A percentile compares a stretch with the other conserved stretches of the same genome.
These are phyloP conservation scores for Parafenestella ontariensis DNA, from an alignment of 2,329 filamentous ascomycete species.

Conservation along the genomic window DNA sequence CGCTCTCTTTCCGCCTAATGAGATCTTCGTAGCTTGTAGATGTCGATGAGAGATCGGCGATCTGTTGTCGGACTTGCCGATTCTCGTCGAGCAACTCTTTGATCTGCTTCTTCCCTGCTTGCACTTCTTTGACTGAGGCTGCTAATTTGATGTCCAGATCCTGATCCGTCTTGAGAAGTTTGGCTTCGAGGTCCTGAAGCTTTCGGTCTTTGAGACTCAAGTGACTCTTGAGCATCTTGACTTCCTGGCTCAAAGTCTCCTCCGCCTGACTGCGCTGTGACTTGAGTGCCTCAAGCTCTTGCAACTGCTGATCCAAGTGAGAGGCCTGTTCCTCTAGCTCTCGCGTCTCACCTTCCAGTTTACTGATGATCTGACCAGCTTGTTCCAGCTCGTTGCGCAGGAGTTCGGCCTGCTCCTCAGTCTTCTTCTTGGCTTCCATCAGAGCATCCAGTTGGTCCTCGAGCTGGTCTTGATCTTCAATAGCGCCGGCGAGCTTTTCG, in stretches of 20 bases:
- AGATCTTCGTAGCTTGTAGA: slow-evolving; percentile 96
- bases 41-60: slow-evolving; percentile 85
- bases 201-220: slow-evolving; percentile 89
- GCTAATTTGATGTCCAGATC: slow-evolving; percentile 87
- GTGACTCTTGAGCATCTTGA: slow-evolving; percentile 91
- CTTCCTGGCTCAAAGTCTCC: slow-evolving; percentile 77
- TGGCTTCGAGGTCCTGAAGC: slow-evolving; percentile 82
- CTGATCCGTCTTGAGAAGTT: slow-evolving; percentile 83
- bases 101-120: slow-evolving; percentile 74
- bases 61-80: slow-evolving; percentile 79
- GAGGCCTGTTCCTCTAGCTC: slow-evolving; percentile 71
- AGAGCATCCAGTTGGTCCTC: slow-evolving; percentile 93
- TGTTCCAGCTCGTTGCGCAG: slow-evolving; percentile 87
- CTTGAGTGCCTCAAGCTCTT: slow-evolving; percentile 73
- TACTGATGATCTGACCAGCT: slow-evolving; percentile 83
- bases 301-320: slow-evolving; percentile 73
- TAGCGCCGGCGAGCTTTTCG: slow-evolving; percentile 89
- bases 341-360: slow-evolving; percentile 85
- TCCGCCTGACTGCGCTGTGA: slow-evolving; percentile 79
- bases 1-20: slow-evolving; percentile 91
- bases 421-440: slow-evolving; percentile 85
- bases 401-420: slow-evolving; percentile 82
- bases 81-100: slow-evolving; percentile 82
- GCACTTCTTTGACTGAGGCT: slow-evolving; percentile 78
- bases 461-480: slow-evolving; percentile 91